Conservation (phyloP, 2,329 filamentous ascomycete genomes). For the Epichloe uncinata region DNA sequence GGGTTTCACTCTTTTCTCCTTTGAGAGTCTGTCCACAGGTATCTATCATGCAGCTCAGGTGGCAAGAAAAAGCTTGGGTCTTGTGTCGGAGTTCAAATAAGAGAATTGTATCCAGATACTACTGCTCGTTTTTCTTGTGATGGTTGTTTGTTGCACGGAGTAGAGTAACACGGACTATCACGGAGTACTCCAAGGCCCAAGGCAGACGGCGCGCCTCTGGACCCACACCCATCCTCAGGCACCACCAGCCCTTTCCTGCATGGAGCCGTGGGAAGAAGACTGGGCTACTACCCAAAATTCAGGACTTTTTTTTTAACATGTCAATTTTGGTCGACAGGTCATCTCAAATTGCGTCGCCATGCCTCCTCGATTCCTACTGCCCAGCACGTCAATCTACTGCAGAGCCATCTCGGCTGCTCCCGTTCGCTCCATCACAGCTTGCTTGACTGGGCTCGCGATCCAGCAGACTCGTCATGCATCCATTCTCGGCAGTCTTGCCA, state of each 20-base stretch:
- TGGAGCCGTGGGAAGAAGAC: neutral
- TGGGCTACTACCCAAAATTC: neutral
- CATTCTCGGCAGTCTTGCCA: slow-evolving; percentile 70
- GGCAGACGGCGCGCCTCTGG: neutral
- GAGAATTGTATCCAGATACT: too few relatives aligned
- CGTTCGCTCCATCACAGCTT: slow-evolving; percentile 25
- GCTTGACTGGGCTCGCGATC: slow-evolving; percentile 39
- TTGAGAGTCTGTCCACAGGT: neutral
- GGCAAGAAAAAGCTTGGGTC: too few relatives aligned
- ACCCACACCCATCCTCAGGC: neutral
- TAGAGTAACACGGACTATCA: too few relatives aligned
- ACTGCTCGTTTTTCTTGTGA: too few relatives aligned
- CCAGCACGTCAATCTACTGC: slow-evolving; percentile 19
- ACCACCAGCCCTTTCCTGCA: neutral
- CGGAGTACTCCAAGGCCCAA: neutral
- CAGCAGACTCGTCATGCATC: slow-evolving; percentile 56
- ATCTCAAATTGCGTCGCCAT: slow-evolving; percentile 14
- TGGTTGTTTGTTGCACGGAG: too few relatives aligned
- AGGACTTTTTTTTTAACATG: neutral
- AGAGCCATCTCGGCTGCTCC: slow-evolving; percentile 10
- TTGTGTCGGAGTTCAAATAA: too few relatives aligned
- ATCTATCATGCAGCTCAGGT: too few relatives aligned
- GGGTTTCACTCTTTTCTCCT: neutral
- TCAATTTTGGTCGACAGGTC: neutral
- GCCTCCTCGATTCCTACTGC: slow-evolving; percentile 20